Evolutionary conservation across 768 basidiomycete genomes (phyloP).

Genomic region (Hypholoma sublateritium): DNA sequence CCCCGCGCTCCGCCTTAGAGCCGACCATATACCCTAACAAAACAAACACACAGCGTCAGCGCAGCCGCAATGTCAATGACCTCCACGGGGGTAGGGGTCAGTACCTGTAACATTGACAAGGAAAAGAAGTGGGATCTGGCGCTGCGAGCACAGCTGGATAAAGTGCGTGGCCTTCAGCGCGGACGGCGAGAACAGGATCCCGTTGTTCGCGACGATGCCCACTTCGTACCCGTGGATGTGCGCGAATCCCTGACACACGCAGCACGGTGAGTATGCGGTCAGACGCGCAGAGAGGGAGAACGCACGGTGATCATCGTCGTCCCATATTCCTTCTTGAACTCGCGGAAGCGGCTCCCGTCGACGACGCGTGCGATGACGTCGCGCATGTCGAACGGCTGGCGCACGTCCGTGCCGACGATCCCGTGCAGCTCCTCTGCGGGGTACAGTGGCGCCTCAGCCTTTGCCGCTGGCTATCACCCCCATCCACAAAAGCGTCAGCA

Average conservation of each 20-base stretch:
- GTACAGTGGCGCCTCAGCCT: constrained; percentile 75
- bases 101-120: constrained; percentile 91
- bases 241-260: constrained; percentile 68
- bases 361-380: constrained; percentile 91
- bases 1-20: constrained; percentile 90
- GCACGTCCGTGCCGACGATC: constrained; percentile 87
- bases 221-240: constrained; percentile 87
- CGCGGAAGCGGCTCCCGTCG: constrained; percentile 88
- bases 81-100: too few species aligned
- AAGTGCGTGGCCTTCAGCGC: constrained; percentile 95
- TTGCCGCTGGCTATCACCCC: constrained; percentile 48
- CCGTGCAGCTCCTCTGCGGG: constrained; percentile 82
- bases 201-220: constrained; percentile 93
- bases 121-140: constrained; percentile 87
- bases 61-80: too few species aligned
- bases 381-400: constrained; percentile 90
- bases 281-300: constrained; percentile 5
- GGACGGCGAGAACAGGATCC: constrained; percentile 91
- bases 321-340: constrained; percentile 97
- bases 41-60: neutral
- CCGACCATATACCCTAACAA: constrained; percentile 88
- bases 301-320: constrained; percentile 84
- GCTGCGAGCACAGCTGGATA: constrained; percentile 90
- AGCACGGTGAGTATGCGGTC: neutral
- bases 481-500: neutral